These are phyloP conservation scores for Noccaea caerulescens DNA, from an alignment of 345 rosid species.

Conservation along the genomic window DNA sequence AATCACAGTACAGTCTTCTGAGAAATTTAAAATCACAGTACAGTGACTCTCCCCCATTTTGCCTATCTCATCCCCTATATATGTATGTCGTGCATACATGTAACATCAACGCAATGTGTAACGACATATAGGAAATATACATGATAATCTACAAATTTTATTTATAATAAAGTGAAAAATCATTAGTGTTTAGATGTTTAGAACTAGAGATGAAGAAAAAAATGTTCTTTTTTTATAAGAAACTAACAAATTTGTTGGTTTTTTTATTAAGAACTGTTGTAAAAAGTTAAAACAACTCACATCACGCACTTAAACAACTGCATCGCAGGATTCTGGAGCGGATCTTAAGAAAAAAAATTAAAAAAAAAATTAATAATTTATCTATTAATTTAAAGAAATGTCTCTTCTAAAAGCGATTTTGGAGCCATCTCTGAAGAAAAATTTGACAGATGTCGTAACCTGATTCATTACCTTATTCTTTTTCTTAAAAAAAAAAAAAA, in stretches of 20 bases:
- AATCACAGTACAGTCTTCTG: too few relatives aligned
- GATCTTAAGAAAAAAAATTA: too few relatives aligned
- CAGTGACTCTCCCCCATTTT: constrained; percentile 32
- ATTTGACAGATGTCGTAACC: too few relatives aligned
- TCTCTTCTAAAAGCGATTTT: too few relatives aligned
- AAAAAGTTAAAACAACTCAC: constrained; percentile 26
- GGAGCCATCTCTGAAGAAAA: too few relatives aligned
- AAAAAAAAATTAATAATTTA: too few relatives aligned
- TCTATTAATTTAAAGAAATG: too few relatives aligned
- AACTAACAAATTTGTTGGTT: not conserved
- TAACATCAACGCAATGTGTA: constrained; percentile 21
- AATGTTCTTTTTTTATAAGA: not conserved
- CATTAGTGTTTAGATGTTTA: not conserved
- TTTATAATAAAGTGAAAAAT: not conserved
- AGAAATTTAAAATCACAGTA: not conserved
- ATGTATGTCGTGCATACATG: not conserved
- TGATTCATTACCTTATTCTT: too few relatives aligned
- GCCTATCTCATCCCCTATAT: constrained; percentile 24
- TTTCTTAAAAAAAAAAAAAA: too few relatives aligned
- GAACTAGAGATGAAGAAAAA: not conserved
- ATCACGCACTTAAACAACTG: not conserved
- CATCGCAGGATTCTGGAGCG: too few relatives aligned
- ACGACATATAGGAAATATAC: constrained; percentile 1
- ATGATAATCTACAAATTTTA: not conserved
- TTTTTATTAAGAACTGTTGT: constrained; percentile 7